phyloP scores from a whole-genome alignment of 202 grass and related monocot species.

The Dendrocalamus latiflorus region DNA sequence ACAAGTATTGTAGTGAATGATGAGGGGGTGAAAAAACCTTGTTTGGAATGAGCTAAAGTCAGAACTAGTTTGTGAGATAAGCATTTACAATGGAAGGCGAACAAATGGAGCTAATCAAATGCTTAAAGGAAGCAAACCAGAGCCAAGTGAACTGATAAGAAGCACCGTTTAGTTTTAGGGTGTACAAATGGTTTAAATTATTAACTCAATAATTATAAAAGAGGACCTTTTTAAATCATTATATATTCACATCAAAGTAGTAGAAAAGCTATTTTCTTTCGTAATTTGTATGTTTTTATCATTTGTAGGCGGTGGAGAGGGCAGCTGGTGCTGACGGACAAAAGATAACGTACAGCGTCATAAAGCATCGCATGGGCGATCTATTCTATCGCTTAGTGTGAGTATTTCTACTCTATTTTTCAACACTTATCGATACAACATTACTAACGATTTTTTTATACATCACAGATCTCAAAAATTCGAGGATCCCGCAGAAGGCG shows the following conservation, averaged over 20 bases:
- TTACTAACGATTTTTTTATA: neutral
- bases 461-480: constrained; percentile 75
- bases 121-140: neutral
- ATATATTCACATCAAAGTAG: neutral
- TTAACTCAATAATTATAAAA: neutral
- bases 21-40: neutral
- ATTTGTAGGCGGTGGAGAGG: constrained; percentile 66
- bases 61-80: neutral
- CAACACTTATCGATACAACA: neutral
- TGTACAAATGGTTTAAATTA: neutral
- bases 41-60: neutral
- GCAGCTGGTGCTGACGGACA: constrained; percentile 64
- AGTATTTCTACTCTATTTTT: constrained; percentile 20
- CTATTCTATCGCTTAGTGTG: constrained; percentile 92
- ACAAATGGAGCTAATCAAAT: neutral
- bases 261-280: neutral
- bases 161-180: neutral
- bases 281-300: constrained; percentile 7
- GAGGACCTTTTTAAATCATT: neutral
- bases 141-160: neutral
- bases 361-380: constrained; percentile 82
- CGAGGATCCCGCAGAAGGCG: constrained; percentile 78
- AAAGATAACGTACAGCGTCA: constrained; percentile 80
- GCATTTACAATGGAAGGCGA: neutral
- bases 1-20: neutral